A percentile compares a stretch with the other conserved stretches of the same genome.
These are phyloP conservation scores for Calonectria hawksworthii DNA, from an alignment of 2,329 filamentous ascomycete species.

Conservation along the genomic window DNA sequence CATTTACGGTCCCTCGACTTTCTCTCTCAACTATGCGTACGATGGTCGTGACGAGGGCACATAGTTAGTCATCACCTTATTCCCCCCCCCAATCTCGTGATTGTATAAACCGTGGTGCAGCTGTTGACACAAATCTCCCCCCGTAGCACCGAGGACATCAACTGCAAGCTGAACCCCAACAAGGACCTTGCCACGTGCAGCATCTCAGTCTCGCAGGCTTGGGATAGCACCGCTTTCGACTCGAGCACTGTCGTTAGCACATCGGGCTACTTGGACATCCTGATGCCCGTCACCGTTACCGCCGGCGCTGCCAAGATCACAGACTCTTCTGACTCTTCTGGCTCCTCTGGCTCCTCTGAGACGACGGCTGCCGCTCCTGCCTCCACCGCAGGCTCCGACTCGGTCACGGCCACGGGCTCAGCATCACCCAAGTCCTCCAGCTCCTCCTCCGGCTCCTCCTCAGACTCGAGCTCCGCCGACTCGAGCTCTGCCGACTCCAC, in stretches of 20 bases:
- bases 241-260: conserved; percentile 14
- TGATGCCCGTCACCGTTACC: conserved; percentile 53
- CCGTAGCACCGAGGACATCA: conserved; percentile 34
- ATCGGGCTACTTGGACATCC: conserved; percentile 36
- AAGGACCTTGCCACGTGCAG: conserved; percentile 45
- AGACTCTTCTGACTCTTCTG: conserved; percentile 7
- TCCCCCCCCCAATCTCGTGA: too few relatives aligned
- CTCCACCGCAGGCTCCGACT: conserved; percentile 11
- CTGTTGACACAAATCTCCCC: not conserved
- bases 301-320: conserved; percentile 54
- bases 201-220: conserved; percentile 1
- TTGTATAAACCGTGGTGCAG: not conserved
- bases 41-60: conserved; percentile 26
- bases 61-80: conserved; percentile 31
- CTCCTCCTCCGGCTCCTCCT: not conserved
- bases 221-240: conserved; percentile 5
- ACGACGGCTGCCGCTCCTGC: conserved; percentile 34
- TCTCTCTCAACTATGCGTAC: conserved; percentile 33
- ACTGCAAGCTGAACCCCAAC: conserved; percentile 45
- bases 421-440: conserved; percentile 24
- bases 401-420: conserved; percentile 23
- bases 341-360: conserved; percentile 5
- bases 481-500: conserved; percentile 1
- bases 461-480: conserved; percentile 1
- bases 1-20: conserved; percentile 47